A percentile compares a stretch with the other conserved stretches of the same genome.
These are phyloP conservation scores for Nitzschia sp. DNA, from an alignment of 108 stramenopile species.

Conservation along the genomic window DNA sequence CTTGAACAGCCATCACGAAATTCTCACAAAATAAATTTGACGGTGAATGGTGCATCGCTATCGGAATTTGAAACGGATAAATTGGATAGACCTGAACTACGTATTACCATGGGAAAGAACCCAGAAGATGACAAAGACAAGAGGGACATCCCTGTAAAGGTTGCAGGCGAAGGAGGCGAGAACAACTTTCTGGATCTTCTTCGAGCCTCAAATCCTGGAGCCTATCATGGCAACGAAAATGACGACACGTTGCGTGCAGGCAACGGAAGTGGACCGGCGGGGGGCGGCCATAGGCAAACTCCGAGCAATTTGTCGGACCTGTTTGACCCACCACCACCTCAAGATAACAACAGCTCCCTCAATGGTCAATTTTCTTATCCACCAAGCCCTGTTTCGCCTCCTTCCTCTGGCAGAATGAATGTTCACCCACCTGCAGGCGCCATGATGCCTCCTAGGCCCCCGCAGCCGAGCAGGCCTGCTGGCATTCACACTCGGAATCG, in stretches of 20 bases:
- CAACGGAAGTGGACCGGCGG: background rate
- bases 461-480: background rate
- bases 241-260: slow-evolving; percentile 4
- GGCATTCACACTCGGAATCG: background rate
- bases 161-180: background rate
- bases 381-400: background rate
- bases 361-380: too few relatives aligned
- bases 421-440: background rate
- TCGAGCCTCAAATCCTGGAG: slow-evolving; percentile 2
- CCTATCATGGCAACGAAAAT: background rate
- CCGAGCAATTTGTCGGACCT: slow-evolving; percentile 7
- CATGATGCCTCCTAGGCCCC: background rate
- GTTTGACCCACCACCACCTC: background rate
- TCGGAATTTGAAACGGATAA: too few relatives aligned
- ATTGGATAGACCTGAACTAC: too few relatives aligned
- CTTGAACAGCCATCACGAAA: too few relatives aligned
- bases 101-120: background rate
- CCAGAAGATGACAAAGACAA: background rate
- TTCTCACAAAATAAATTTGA: too few relatives aligned
- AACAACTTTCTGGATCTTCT: slow-evolving; percentile 1
- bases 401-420: background rate
- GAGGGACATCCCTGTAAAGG: background rate
- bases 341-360: background rate
- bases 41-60: too few relatives aligned
- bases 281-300: background rate